Evolutionary conservation across 495 filamentous ascomycete genomes (phyloP), one percentile per base, ranked within the genome.

Genomic region (Trichoderma erinaceum): DNA sequence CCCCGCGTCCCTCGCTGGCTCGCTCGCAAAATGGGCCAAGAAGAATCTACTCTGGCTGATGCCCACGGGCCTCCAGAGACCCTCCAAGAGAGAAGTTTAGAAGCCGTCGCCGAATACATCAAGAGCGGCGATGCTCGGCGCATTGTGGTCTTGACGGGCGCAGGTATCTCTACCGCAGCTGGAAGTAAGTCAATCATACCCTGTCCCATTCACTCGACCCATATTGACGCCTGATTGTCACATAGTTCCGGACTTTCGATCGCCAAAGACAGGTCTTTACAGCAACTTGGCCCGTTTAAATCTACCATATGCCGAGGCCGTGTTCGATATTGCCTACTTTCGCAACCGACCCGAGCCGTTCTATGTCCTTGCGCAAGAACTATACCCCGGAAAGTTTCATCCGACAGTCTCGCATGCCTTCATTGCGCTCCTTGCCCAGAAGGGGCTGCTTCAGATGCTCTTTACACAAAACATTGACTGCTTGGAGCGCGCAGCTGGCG

Each of bases 381-480:
- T 99, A 13, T 96, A 96, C 75, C 96, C 95, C 0, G 96, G 93
- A n/a, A 87, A 88, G 71, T 97, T 90, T 81, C 83, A 87, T 67
- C 96, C 96, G 3, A 98, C 93, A 3, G 79, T 96, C 67, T 86
- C 91, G 3, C 93, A 97, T 76, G 86, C 84, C n/a, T 97, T 97
- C 76, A 86, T 97, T 72, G 83, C 83, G 29, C 70, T 79, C 41
- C 85, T 97, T 16, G 83, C 91, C 41, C 80, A 90, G 61, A 95
- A 93, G 78, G 86, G 87, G 6, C 79, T 93, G 41, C 80, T 99
- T 16, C 78, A 90, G 71, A 94, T 92, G 79, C 84, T 93, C 50
- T 99, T 97, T 78, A 97, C 96, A 6, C 95, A 99, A 76, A 99
- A 99, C 75, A 97, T 99, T 72, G 95, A 99, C 79, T 93, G 90